phyloP scores from a whole-genome alignment of 805 yeast genomes.

The Candida ulmi region DNA sequence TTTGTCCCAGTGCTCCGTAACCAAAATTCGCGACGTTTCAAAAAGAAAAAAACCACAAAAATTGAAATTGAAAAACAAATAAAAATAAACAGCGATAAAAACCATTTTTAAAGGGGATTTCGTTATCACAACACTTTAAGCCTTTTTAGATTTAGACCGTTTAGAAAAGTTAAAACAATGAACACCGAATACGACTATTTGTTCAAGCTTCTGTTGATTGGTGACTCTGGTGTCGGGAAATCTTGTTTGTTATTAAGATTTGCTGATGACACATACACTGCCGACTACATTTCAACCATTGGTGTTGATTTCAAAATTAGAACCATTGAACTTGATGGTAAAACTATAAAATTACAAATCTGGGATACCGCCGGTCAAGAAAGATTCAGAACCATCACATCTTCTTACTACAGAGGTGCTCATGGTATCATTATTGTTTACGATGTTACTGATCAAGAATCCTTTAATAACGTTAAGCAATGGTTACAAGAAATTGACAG shows the following conservation, averaged over 20 bases:
- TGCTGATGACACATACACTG: slow-evolving; percentile 96
- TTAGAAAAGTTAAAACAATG: too few species aligned
- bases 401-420: slow-evolving; percentile 97
- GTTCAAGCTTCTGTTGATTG: slow-evolving; percentile 90
- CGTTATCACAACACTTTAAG: too few species aligned
- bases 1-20: too few species aligned
- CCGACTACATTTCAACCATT: slow-evolving; percentile 94
- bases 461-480: slow-evolving; percentile 93
- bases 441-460: slow-evolving; percentile 96
- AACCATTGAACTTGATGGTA: slow-evolving; percentile 91
- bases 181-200: slow-evolving; percentile 96
- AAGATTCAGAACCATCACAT: slow-evolving; percentile 94
- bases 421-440: slow-evolving; percentile 97
- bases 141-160: not conserved
- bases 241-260: slow-evolving; percentile 91
- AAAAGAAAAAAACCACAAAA: not conserved
- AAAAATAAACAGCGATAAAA: slow-evolving; percentile 1
- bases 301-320: slow-evolving; percentile 94
- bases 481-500: slow-evolving; percentile 99
- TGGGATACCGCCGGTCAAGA: slow-evolving; percentile 99
- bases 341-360: slow-evolving; percentile 93
- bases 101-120: not conserved
- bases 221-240: slow-evolving; percentile 98
- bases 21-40: not conserved
- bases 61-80: too few species aligned